These are phyloP conservation scores for Mycothermus thermophilus DNA, from an alignment of 495 filamentous ascomycete species.

Conservation along the genomic window DNA sequence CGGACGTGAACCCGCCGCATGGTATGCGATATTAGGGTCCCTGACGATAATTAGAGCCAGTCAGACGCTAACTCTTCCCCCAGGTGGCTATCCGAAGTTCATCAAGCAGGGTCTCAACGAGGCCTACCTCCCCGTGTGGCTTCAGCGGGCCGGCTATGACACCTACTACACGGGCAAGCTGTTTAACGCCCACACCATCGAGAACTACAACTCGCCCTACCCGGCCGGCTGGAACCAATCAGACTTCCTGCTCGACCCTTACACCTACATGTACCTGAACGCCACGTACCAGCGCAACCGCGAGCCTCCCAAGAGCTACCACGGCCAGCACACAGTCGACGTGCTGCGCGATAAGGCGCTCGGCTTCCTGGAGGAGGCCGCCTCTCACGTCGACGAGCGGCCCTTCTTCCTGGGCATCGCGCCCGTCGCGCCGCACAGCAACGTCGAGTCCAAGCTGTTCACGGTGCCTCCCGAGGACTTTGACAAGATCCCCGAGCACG, in stretches of 20 bases:
- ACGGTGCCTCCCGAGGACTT: background rate
- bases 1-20: slow-evolving; percentile 49
- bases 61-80: no score
- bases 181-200: slow-evolving; percentile 47
- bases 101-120: slow-evolving; percentile 50
- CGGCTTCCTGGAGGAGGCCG: slow-evolving; percentile 49
- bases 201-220: slow-evolving; percentile 46
- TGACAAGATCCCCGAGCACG: slow-evolving; percentile 4
- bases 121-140: slow-evolving; percentile 53
- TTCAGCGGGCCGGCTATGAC: slow-evolving; percentile 55
- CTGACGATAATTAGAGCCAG: no score
- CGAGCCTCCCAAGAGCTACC: slow-evolving; percentile 42
- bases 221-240: slow-evolving; percentile 42
- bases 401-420: slow-evolving; percentile 60
- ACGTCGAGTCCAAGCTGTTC: slow-evolving; percentile 20
- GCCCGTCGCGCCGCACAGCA: slow-evolving; percentile 53
- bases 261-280: slow-evolving; percentile 59
- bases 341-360: slow-evolving; percentile 49
- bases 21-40: no score
- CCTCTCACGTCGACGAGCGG: slow-evolving; percentile 18
- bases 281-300: slow-evolving; percentile 50
- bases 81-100: slow-evolving; percentile 61
- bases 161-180: slow-evolving; percentile 65
- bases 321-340: slow-evolving; percentile 46
- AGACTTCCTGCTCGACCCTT: slow-evolving; percentile 59